Percentiles rank a stretch among this genome's conserved stretches.
These are phyloP conservation scores for Candida railenensis DNA, from an alignment of 805 yeast species.

Conservation along the genomic window DNA sequence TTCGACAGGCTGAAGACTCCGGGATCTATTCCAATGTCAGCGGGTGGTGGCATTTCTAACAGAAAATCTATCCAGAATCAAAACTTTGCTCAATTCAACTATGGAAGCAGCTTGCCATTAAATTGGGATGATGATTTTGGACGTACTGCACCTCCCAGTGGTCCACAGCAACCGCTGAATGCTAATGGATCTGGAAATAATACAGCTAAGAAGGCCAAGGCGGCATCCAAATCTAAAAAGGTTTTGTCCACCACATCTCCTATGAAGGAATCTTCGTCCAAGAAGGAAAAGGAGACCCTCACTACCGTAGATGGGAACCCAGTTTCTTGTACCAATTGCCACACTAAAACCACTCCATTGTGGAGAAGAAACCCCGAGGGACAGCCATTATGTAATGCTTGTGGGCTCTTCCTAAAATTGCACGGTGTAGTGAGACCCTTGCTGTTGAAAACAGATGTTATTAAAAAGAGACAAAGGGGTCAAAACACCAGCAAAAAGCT, in stretches of 20 bases:
- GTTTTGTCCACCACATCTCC: background rate
- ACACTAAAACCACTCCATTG: slow-evolving; percentile 87
- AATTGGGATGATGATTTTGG: slow-evolving; percentile 3
- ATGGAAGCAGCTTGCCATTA: background rate
- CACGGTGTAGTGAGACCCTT: slow-evolving; percentile 96
- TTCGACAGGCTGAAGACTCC: background rate
- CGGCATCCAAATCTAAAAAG: background rate
- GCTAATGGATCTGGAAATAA: background rate
- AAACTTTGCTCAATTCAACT: background rate
- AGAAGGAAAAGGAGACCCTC: slow-evolving; percentile 5
- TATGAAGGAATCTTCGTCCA: background rate
- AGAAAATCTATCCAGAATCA: background rate
- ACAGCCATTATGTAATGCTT: slow-evolving; percentile 91
- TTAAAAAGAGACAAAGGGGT: slow-evolving; percentile 81
- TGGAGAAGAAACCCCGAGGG: slow-evolving; percentile 96
- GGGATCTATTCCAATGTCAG: background rate
- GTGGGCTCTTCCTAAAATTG: slow-evolving; percentile 87
- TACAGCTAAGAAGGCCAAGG: background rate
- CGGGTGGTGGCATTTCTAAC: background rate
- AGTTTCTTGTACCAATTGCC: slow-evolving; percentile 77
- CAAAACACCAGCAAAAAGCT: slow-evolving; percentile 18
- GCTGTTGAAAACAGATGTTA: slow-evolving; percentile 87
- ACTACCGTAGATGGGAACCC: slow-evolving; percentile 6
- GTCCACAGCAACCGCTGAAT: background rate
- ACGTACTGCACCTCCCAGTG: background rate